Evolutionary conservation across 179 eudicot genomes (phyloP), one percentile per base, ranked within the genome.

Genomic region (Patellifolia procumbens): DNA sequence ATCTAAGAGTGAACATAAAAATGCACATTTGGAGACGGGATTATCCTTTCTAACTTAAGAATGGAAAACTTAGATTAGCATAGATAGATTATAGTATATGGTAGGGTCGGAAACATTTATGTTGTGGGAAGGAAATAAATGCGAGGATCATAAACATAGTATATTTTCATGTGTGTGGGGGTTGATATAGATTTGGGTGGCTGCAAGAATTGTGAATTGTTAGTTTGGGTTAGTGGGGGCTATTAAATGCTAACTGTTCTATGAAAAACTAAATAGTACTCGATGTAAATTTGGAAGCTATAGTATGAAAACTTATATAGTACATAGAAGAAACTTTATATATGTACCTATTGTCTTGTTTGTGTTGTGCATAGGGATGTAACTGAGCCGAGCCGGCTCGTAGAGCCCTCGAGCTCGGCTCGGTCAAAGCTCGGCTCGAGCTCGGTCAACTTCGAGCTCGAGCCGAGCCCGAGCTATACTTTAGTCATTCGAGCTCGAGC

Each of bases 101-200:
- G 76, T 72, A 29, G 76, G 78, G 82, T 61, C 28, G 4, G 35
- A 15, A 42, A 60, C 67, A 75, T 61, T 51, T n/a, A 51, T 46
- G 48, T 45, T 43, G 52, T 68, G 77, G 32, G 52, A 73, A 52
- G 34, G 74, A 75, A 80, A 49, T 80, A 59, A 80, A 75, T 80
- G 83, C 76, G 53, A 80, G 49, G 75, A 24, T 74, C 52, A 74
- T 68, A 55, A 67, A 73, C 15, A 22, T 45, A 67, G 78, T 58
- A 56, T 68, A 67, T 32, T 56, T 70, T 70, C 79, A 70, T 75
- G 62, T 77, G 62, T 77, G 39, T 63, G 71, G 55, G 53, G 76
- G 72, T 80, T 80, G 83, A 75, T 64, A n/a, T 35, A 70, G 79
- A 80, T 80, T 80, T 77, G 79, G 79, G 79, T 80, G 76, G 75